Evolutionary conservation across 2,329 filamentous ascomycete genomes (phyloP), one percentile per base, ranked within the genome.

Genomic region (Penicillium sp.): DNA sequence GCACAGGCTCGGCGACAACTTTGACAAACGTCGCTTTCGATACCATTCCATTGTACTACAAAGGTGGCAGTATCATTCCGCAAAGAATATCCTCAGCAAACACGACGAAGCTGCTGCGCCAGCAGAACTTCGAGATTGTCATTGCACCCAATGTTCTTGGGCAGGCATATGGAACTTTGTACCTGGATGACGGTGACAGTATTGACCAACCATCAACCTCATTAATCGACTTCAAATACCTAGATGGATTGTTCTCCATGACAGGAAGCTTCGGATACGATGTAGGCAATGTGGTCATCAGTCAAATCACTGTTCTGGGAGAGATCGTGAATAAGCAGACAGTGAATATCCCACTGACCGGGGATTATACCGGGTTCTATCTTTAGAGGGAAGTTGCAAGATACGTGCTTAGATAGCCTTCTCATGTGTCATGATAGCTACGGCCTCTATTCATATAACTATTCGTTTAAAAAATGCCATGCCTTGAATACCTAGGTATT

Each of bases 111-210:
- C 88, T 77, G 24, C 70, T 85, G 43, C 77, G 81, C 45, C 78
- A 82, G 62, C 77, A 88, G 63, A 78, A 85, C 62, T 93, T 93
- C 73, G 81, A 86, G 67, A 74, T 95, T 51, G 65, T 93, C 35
- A 79, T 95, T 46, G 86, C 89, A 0, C 80, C 88, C 0, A 83
- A 81, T 5, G 65, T 68, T 0, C 75, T 87, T 52, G 88, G 86
- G 3, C 82, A 74, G 6, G 90, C 90, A 0, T 70, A 67, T 1
- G 90, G 90, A 0, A 77, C 79, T 52, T 75, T 94, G 56, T 94
- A 92, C 68, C 74, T 94, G 5, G 90, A 94, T 63, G 90, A 95
- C 59, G 90, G 90, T 8, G 84, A 85, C 58, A 85, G 81, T 24
- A 64, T 92, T 50, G 74, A 82, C 58, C 88, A 89, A 70, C 46